phyloP scores from a whole-genome alignment of 345 rosid genomes.

The Acer saccharum region DNA sequence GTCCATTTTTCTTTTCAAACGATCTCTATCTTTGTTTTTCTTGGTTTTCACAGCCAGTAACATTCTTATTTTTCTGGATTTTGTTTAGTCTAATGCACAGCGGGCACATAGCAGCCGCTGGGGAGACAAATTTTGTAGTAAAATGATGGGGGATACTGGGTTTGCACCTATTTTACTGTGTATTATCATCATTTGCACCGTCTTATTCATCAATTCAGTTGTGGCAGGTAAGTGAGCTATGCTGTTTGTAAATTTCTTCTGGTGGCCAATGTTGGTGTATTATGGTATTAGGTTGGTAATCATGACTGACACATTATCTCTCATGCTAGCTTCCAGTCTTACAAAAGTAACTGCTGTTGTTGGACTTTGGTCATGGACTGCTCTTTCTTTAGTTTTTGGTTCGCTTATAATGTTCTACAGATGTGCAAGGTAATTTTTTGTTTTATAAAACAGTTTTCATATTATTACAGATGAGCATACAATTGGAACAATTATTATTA shows the following conservation, averaged over 20 bases:
- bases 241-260: constrained; percentile 10
- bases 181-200: constrained; percentile 41
- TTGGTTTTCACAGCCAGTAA: neutral
- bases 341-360: constrained; percentile 81
- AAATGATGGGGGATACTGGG: constrained; percentile 57
- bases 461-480: neutral
- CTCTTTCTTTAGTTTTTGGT: constrained; percentile 62
- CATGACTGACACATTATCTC: constrained; percentile 26
- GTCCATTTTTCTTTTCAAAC: neutral
- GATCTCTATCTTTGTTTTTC: neutral
- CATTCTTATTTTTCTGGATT: constrained; percentile 10
- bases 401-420: constrained; percentile 66
- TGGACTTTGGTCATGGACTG: constrained; percentile 84
- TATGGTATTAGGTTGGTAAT: constrained; percentile 16
- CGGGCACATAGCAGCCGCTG: constrained; percentile 38
- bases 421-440: constrained; percentile 70
- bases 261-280: neutral
- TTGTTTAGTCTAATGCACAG: constrained; percentile 64
- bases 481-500: neutral
- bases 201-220: constrained; percentile 80
- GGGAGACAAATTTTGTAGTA: constrained; percentile 50
- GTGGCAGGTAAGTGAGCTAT: constrained; percentile 50
- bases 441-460: constrained; percentile 17
- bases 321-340: constrained; percentile 66
- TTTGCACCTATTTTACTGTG: constrained; percentile 74